Conservation (phyloP, 306 rosid genomes). For the Potentilla sterilis region DNA sequence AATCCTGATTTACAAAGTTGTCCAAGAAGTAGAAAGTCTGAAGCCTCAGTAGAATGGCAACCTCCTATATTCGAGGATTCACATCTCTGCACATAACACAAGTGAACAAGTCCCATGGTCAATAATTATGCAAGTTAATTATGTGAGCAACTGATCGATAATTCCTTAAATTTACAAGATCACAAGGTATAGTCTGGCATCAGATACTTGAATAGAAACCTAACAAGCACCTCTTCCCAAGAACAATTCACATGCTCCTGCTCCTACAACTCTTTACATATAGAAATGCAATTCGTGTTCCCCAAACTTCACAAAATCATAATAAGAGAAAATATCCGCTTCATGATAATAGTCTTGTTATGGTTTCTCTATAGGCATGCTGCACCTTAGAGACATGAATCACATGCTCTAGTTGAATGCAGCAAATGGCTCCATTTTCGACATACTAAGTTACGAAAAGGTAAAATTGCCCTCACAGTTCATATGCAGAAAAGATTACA, state of each 20-base stretch:
- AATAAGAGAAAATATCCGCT: not conserved
- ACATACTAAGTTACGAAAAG: not conserved
- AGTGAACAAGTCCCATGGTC: conserved; percentile 21
- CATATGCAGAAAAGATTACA: not conserved
- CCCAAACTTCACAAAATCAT: not conserved
- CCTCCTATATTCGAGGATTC: conserved; percentile 48
- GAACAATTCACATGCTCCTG: not conserved
- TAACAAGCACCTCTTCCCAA: not conserved
- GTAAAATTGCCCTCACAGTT: not conserved
- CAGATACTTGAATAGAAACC: not conserved
- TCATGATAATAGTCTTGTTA: not conserved
- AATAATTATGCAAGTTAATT: conserved; percentile 8
- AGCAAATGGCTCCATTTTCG: not conserved
- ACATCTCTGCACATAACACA: conserved; percentile 55
- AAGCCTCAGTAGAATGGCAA: conserved; percentile 48
- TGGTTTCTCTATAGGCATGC: not conserved
- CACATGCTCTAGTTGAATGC: not conserved
- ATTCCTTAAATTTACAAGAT: not conserved
- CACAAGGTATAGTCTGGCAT: not conserved
- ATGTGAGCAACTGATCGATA: conserved; percentile 9
- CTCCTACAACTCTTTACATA: not conserved
- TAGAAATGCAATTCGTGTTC: not conserved
- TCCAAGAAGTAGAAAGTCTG: conserved; percentile 43
- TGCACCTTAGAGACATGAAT: not conserved
- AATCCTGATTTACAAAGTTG: conserved; percentile 47